These are phyloP conservation scores for Hymenoscyphus repandus DNA, from an alignment of 2,329 filamentous ascomycete species.

Conservation along the genomic window DNA sequence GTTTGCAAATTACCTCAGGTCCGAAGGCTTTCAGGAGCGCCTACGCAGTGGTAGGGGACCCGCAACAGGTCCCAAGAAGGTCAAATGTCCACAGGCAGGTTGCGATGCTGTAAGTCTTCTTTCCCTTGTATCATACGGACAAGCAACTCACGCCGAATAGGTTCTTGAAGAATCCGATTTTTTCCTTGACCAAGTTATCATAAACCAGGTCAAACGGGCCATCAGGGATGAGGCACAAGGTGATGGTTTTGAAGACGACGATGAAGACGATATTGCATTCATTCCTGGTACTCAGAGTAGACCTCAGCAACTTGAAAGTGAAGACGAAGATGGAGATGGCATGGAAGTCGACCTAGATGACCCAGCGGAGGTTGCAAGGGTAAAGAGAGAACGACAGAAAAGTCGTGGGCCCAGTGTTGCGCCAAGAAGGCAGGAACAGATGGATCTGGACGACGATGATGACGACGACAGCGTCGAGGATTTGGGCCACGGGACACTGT, in stretches of 20 bases:
- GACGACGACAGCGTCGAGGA: not conserved
- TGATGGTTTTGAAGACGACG: constrained; percentile 39
- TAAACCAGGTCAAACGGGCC: constrained; percentile 53
- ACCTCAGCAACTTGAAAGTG: constrained; percentile 15
- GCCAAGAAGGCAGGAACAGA: not conserved
- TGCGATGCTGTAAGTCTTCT: constrained; percentile 48
- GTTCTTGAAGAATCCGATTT: constrained; percentile 48
- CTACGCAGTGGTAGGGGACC: not conserved
- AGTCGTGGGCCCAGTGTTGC: constrained; percentile 14
- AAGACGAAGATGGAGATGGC: constrained; percentile 15
- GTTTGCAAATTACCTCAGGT: constrained; percentile 45
- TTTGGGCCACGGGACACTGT: not conserved
- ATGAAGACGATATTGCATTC: constrained; percentile 31
- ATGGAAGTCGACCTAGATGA: constrained; percentile 3
- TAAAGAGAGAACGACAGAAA: constrained; percentile 16
- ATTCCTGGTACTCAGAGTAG: constrained; percentile 18
- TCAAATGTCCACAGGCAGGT: constrained; percentile 60
- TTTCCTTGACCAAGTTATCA: constrained; percentile 48
- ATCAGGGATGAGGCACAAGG: constrained; percentile 39
- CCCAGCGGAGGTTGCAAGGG: constrained; percentile 5
- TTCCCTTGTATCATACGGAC: not conserved
- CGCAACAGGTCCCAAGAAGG: constrained; percentile 21
- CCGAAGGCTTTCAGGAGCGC: constrained; percentile 11
- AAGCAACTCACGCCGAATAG: constrained; percentile 30
- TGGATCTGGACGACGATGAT: not conserved